phyloP scores from a whole-genome alignment of 73 alveolate genomes.

The Chromera velia region DNA sequence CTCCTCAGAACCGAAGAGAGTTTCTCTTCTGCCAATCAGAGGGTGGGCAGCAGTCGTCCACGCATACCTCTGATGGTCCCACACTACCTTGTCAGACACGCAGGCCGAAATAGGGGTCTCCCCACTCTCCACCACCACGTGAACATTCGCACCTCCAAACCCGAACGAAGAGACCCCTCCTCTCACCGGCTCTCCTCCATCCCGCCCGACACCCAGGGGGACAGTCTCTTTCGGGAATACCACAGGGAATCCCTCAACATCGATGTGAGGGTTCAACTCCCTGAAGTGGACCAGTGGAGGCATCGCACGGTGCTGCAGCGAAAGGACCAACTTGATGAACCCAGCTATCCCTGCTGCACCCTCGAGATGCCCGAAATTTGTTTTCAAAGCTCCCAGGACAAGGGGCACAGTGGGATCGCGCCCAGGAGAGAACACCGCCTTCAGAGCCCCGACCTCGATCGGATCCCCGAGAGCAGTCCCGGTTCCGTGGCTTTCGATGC shows the following conservation, averaged over 20 bases:
- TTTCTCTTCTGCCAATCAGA: too few species aligned
- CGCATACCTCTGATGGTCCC: too few species aligned
- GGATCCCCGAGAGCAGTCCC: conserved; percentile 16
- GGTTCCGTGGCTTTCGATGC: conserved; percentile 12
- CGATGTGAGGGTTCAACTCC: neutral
- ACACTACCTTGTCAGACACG: too few species aligned
- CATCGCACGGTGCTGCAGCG: neutral
- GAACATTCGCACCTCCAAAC: conserved; percentile 39
- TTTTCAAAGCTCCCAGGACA: conserved; percentile 25
- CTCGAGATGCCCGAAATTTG: conserved; percentile 38
- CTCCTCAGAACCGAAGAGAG: too few species aligned
- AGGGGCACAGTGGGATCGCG: neutral
- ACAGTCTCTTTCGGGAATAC: neutral
- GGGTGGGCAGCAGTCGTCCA: too few species aligned
- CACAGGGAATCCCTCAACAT: neutral
- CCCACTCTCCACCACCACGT: conserved; percentile 36
- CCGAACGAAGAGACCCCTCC: conserved; percentile 18
- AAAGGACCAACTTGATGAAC: conserved; percentile 19
- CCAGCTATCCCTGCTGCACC: conserved; percentile 8
- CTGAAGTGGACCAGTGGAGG: conserved; percentile 4
- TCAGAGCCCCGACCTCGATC: neutral
- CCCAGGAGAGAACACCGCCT: neutral
- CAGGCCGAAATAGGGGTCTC: too few species aligned
- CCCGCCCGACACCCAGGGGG: too few species aligned
- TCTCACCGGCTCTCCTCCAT: too few species aligned